These are phyloP conservation scores for Pseudozyma flocculosa DNA, from an alignment of 1,284 basidiomycete species.

Conservation along the genomic window DNA sequence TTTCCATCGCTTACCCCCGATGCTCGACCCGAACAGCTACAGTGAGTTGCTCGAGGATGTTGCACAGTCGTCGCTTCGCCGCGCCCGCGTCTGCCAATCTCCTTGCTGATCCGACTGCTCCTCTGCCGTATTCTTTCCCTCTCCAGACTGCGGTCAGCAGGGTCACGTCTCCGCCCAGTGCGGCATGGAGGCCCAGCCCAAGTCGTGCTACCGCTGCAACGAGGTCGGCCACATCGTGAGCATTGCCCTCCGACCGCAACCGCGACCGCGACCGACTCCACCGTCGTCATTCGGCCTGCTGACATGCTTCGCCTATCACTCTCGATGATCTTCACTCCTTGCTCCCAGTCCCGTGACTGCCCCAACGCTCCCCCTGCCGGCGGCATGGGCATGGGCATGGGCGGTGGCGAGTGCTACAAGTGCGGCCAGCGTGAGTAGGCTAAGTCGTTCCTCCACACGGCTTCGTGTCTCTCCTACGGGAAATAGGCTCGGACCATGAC, in stretches of 20 bases:
- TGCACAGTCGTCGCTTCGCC: neutral
- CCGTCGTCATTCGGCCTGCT: neutral
- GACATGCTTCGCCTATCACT: neutral
- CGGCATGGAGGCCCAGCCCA: slow-evolving; percentile 52
- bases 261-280: neutral
- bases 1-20: too few relatives aligned
- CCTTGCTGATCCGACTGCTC: neutral
- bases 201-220: slow-evolving; percentile 55
- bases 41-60: slow-evolving; percentile 8
- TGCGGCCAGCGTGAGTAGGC: slow-evolving; percentile 22
- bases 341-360: slow-evolving; percentile 55
- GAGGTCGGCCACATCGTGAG: slow-evolving; percentile 46
- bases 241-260: neutral
- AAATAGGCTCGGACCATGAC: too few relatives aligned
- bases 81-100: too few relatives aligned
- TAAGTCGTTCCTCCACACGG: too few relatives aligned
- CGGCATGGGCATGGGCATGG: slow-evolving; percentile 10
- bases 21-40: slow-evolving; percentile 11
- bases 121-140: neutral
- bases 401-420: slow-evolving; percentile 52
- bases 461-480: too few relatives aligned
- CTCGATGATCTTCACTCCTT: too few relatives aligned
- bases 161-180: slow-evolving; percentile 52
- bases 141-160: slow-evolving; percentile 49
- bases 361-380: slow-evolving; percentile 31